Evolutionary conservation across 2,329 filamentous ascomycete species (phyloP).

Genomic region (Pyrenophora teres): DNA sequence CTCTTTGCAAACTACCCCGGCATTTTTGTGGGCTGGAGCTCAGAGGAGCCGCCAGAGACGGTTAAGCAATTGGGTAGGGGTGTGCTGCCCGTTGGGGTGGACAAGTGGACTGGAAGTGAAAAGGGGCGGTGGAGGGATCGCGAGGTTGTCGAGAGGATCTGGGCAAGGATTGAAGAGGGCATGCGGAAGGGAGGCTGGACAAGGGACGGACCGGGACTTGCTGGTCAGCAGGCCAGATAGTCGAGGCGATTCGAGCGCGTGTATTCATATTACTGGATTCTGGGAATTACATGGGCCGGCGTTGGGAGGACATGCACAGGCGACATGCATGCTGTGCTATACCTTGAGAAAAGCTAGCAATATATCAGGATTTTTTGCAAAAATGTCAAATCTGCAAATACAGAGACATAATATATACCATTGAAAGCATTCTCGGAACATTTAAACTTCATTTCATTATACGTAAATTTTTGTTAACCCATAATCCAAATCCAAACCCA

Average conservation of each 20-base stretch:
- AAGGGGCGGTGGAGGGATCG: slow-evolving; percentile 78
- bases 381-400: no score
- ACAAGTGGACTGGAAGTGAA: slow-evolving; percentile 70
- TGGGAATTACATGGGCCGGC: background rate
- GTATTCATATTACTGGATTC: background rate
- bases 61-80: slow-evolving; percentile 85
- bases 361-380: no score
- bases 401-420: no score
- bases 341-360: no score
- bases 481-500: background rate
- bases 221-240: slow-evolving; percentile 27
- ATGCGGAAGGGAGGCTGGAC: slow-evolving; percentile 88
- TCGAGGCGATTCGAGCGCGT: background rate
- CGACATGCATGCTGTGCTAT: no score
- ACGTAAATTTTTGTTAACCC: no score
- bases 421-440: no score
- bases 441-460: no score
- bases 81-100: slow-evolving; percentile 78
- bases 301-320: slow-evolving; percentile 5
- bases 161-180: slow-evolving; percentile 83
- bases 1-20: slow-evolving; percentile 88
- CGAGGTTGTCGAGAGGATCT: slow-evolving; percentile 90
- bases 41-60: slow-evolving; percentile 76
- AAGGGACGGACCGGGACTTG: slow-evolving; percentile 65
- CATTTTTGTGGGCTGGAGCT: slow-evolving; percentile 88